phyloP scores from a whole-genome alignment of 2,329 filamentous ascomycete genomes.

The Trichophyton verrucosum region DNA sequence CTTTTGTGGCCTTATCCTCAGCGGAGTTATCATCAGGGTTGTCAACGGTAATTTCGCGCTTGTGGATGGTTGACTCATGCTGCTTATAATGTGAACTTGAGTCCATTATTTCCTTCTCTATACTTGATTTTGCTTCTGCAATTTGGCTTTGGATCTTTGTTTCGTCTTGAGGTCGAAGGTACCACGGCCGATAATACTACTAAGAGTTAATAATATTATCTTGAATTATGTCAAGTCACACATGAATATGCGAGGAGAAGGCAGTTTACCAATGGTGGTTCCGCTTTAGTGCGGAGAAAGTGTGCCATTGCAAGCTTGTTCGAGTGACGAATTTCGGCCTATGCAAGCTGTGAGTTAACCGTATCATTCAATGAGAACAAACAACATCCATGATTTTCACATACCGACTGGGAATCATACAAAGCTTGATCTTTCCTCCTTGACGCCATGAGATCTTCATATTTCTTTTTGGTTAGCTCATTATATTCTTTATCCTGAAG shows the following conservation, averaged over 20 bases:
- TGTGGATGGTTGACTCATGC: conserved; percentile 19
- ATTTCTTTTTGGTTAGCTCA: conserved; percentile 52
- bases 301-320: conserved; percentile 60
- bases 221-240: conserved; percentile 3
- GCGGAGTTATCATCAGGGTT: neutral
- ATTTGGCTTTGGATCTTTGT: conserved; percentile 59
- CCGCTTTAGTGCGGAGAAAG: conserved; percentile 58
- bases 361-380: neutral
- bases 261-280: conserved; percentile 59
- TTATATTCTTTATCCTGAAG: conserved; percentile 61
- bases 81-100: conserved; percentile 40
- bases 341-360: conserved; percentile 16
- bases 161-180: conserved; percentile 57
- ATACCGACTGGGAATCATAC: conserved; percentile 65
- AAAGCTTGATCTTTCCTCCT: conserved; percentile 58
- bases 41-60: conserved; percentile 11
- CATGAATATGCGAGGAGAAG: neutral
- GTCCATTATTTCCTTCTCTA: conserved; percentile 53
- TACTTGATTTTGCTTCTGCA: conserved; percentile 48
- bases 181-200: conserved; percentile 80
- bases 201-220: neutral
- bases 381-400: conserved; percentile 22
- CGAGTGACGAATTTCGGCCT: conserved; percentile 65
- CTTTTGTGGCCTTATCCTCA: conserved; percentile 11
- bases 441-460: conserved; percentile 48